A percentile compares a stretch with the other conserved stretches of the same genome.
Conservation (phyloP, 768 basidiomycete genomes). For the Leccinum fibrillosum region DNA sequence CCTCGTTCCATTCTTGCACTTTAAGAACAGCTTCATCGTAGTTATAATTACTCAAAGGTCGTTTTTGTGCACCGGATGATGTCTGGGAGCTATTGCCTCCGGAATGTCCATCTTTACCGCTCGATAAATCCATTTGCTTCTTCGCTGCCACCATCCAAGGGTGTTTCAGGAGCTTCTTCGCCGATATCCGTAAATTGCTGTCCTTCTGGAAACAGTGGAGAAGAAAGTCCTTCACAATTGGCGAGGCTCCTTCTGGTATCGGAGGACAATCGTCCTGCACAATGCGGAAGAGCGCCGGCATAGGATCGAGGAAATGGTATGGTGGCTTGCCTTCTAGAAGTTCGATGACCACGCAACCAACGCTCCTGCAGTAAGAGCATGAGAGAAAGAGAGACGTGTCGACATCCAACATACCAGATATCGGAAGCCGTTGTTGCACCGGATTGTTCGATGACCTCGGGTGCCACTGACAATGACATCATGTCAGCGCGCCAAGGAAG, state of each 20-base stretch:
- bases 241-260: slow-evolving; percentile 92
- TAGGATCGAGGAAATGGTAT: slow-evolving; percentile 92
- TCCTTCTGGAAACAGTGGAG: slow-evolving; percentile 99
- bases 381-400: background rate
- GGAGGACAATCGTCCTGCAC: slow-evolving; percentile 98
- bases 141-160: slow-evolving; percentile 94
- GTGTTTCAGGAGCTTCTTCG: slow-evolving; percentile 87
- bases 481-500: slow-evolving; percentile 3
- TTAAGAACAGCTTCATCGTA: slow-evolving; percentile 92
- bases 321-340: slow-evolving; percentile 87
- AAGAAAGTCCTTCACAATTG: slow-evolving; percentile 94
- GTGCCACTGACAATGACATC: slow-evolving; percentile 67
- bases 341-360: slow-evolving; percentile 98
- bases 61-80: slow-evolving; percentile 35
- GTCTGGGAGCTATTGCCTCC: slow-evolving; percentile 35
- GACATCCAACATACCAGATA: slow-evolving; percentile 67
- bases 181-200: slow-evolving; percentile 88
- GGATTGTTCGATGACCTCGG: slow-evolving; percentile 97
- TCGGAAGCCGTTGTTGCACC: slow-evolving; percentile 97
- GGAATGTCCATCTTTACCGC: slow-evolving; percentile 26
- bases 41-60: slow-evolving; percentile 76
- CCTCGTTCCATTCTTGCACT: slow-evolving; percentile 99
- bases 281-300: slow-evolving; percentile 98
- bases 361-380: slow-evolving; percentile 48
- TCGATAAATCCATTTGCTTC: slow-evolving; percentile 56